These are phyloP conservation scores for Eutypa lata DNA, from an alignment of 2,329 filamentous ascomycete genomes.

Conservation along the genomic window DNA sequence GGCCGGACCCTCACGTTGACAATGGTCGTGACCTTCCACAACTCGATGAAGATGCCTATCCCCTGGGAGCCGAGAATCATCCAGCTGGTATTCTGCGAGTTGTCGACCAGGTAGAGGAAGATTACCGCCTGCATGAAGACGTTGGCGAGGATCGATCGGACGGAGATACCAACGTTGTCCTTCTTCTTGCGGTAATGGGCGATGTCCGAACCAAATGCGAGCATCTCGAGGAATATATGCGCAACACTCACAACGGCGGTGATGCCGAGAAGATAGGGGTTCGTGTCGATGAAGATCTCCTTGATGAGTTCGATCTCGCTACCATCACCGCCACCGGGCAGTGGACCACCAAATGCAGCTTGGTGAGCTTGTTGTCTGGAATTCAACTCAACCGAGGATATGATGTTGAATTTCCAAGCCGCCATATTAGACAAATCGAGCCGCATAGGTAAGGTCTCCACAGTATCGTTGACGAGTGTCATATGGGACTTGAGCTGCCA, in stretches of 20 bases:
- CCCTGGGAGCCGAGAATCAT: slow-evolving; percentile 96
- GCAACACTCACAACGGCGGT: slow-evolving; percentile 82
- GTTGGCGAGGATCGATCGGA: slow-evolving; percentile 93
- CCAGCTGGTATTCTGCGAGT: slow-evolving; percentile 97
- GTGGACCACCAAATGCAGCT: slow-evolving; percentile 68
- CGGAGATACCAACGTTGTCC: slow-evolving; percentile 94
- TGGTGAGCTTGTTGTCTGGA: slow-evolving; percentile 79
- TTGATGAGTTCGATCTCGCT: slow-evolving; percentile 97
- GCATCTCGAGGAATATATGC: slow-evolving; percentile 91
- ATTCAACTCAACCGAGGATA: slow-evolving; percentile 82
- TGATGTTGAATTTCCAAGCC: slow-evolving; percentile 85
- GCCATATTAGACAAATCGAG: slow-evolving; percentile 79
- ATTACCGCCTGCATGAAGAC: slow-evolving; percentile 97
- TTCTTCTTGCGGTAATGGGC: slow-evolving; percentile 99
- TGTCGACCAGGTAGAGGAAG: slow-evolving; percentile 95
- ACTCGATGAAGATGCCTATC: slow-evolving; percentile 66
- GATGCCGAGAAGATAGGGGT: slow-evolving; percentile 82
- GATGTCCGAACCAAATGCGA: slow-evolving; percentile 97
- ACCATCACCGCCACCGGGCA: slow-evolving; percentile 80
- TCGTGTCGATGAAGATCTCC: slow-evolving; percentile 89
- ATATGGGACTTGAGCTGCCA: slow-evolving; percentile 94
- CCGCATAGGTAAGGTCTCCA: slow-evolving; percentile 75
- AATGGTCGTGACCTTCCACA: slow-evolving; percentile 95
- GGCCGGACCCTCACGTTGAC: slow-evolving; percentile 82
- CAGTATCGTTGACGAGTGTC: slow-evolving; percentile 86